Evolutionary conservation across 192 early-diverging fungal species (phyloP).

Genomic region (Phlyctochytrium bullatum): DNA sequence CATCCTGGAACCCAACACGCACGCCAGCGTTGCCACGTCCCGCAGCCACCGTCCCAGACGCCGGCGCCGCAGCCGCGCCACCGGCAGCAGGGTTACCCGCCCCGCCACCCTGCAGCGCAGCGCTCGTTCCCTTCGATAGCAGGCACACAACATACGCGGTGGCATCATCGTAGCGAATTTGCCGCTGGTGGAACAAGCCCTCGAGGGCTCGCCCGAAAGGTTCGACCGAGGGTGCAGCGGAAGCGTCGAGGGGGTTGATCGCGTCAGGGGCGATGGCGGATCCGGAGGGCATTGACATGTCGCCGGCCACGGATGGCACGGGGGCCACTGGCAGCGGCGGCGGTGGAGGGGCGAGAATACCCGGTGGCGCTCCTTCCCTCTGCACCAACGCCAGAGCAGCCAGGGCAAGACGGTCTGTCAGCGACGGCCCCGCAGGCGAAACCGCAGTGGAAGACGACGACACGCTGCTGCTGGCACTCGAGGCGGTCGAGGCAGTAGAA

Average conservation of each 20-base stretch:
- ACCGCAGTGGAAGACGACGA: background rate
- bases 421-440: background rate
- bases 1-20: no score
- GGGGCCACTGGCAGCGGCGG: background rate
- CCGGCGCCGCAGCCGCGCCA: no score
- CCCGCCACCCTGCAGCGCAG: background rate
- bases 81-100: no score
- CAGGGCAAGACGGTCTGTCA: background rate
- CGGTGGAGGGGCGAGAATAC: no score
- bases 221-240: background rate
- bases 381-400: background rate
- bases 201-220: background rate
- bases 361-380: constrained; percentile 2
- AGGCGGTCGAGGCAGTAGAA: background rate
- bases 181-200: constrained; percentile 31
- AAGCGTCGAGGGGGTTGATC: background rate
- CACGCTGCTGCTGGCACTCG: background rate
- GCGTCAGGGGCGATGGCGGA: background rate
- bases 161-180: constrained; percentile 46
- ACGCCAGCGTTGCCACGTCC: no score
- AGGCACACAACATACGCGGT: constrained; percentile 34
- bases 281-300: background rate
- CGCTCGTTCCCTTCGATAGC: background rate
- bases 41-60: no score
- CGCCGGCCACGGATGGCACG: background rate